Evolutionary conservation across 768 basidiomycete species (phyloP), one percentile per base, ranked within the genome.

Genomic region (Suillus hirtellus): DNA sequence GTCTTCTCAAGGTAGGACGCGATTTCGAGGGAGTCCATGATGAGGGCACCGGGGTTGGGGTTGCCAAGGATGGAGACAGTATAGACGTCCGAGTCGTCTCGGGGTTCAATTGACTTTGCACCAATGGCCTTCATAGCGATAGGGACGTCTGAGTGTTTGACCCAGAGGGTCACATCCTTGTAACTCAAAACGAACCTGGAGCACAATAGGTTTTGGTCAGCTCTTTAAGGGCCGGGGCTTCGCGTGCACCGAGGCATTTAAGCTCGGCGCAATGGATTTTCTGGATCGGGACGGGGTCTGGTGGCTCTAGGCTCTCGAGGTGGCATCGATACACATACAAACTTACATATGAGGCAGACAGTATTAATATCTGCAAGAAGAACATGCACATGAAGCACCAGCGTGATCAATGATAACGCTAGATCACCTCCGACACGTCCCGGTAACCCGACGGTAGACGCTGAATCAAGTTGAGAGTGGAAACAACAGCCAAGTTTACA

Each of bases 141-240:
- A 37, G 74, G 76, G 62, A 85, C 78, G 60, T 84, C 81, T 11
- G 78, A 79, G 64, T 79, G 82, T 63, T 85, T 82, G 56, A 85
- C 69, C 79, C 80, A 84, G 50, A 79, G 75, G 8, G 82, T 84
- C 65, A 74, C 77, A n/a, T 68, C 69, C 59, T 79, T 78, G 68
- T 70, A 70, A 62, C 76, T 75, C 52, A 80, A 64, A 1, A 70
- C 67, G 53, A 69, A 67, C 50, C 74, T 75, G 38, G 38, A 3
- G 1, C 31, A 31, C 31, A 31, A 14, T 59, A 64, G 3, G 24
- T 12, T 43, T n/a, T 27, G 2, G 4, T 49, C 4, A 27, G 27
- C 4, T 31, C 31, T 31, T 31, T 5, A 31, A 31, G 31, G 4
- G 31, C 31, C 15, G 1, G 34, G 9, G 15, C 7, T 8, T 27